Percentiles rank a stretch among this genome's conserved stretches.
Conservation (phyloP, 2,329 filamentous ascomycete genomes). For the Paraconiothyrium sp. region DNA sequence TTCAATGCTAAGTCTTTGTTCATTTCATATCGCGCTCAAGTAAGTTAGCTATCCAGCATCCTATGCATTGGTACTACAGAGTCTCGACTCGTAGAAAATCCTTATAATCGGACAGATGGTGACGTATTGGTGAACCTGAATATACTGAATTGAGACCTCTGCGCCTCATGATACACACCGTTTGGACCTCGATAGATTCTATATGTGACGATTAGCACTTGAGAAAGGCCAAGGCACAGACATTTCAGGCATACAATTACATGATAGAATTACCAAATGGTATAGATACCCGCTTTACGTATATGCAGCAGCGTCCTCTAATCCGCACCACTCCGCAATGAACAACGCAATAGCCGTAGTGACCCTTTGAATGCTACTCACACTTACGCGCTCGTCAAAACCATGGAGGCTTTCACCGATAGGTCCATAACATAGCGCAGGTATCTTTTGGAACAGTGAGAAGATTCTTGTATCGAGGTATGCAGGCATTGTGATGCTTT, state of each 20-base stretch:
- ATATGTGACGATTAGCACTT: too few species aligned
- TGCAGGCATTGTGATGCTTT: constrained; percentile 28
- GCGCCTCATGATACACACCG: too few species aligned
- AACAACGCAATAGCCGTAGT: constrained; percentile 31
- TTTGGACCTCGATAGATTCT: too few species aligned
- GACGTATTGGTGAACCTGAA: too few species aligned
- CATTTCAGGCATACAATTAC: not conserved
- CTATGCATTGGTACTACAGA: too few species aligned
- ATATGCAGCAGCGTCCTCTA: constrained; percentile 20
- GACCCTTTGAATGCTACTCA: constrained; percentile 30
- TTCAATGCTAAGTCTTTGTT: too few species aligned
- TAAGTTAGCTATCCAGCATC: too few species aligned
- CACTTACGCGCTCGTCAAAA: constrained; percentile 30
- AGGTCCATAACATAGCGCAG: constrained; percentile 31
- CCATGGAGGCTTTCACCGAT: constrained; percentile 28
- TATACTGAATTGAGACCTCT: too few species aligned
- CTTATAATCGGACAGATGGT: too few species aligned
- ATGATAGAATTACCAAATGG: not conserved
- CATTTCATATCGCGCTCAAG: too few species aligned
- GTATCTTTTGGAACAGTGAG: constrained; percentile 32
- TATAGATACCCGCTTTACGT: not conserved
- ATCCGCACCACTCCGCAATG: constrained; percentile 32
- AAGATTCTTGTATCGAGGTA: constrained; percentile 31
- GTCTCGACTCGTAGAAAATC: too few species aligned
- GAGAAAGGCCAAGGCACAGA: not conserved